phyloP scores from a whole-genome alignment of 2,329 filamentous ascomycete genomes.

The Mycogone perniciosa region DNA sequence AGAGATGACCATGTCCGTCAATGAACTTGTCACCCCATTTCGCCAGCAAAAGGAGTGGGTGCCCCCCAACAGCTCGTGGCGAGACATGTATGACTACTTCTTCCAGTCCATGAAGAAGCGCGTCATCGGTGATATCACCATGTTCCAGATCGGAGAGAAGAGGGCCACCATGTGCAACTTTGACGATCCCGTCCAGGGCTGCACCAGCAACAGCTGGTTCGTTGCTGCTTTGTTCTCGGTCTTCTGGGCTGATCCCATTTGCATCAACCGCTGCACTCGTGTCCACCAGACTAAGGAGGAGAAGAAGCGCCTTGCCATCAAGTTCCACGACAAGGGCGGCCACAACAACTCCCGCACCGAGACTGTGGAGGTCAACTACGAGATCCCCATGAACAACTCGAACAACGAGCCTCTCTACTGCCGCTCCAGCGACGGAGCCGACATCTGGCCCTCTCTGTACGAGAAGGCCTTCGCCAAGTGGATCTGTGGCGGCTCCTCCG shows the following conservation, averaged over 20 bases:
- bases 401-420: constrained; percentile 37
- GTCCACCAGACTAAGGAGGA: constrained; percentile 20
- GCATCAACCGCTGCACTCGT: constrained; percentile 33
- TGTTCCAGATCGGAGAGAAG: constrained; percentile 21
- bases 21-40: constrained; percentile 35
- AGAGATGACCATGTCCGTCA: constrained; percentile 34
- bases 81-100: constrained; percentile 32
- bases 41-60: constrained; percentile 28
- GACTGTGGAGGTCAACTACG: constrained; percentile 37
- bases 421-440: constrained; percentile 33
- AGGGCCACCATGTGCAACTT: constrained; percentile 23
- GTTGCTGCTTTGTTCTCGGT: constrained; percentile 40
- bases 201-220: constrained; percentile 36
- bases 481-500: constrained; percentile 26
- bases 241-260: constrained; percentile 36
- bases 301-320: constrained; percentile 26
- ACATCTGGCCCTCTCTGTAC: constrained; percentile 40
- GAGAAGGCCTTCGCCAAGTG: constrained; percentile 44
- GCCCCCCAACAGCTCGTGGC: constrained; percentile 36
- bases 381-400: constrained; percentile 39
- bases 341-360: constrained; percentile 33
- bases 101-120: constrained; percentile 27
- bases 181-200: constrained; percentile 39
- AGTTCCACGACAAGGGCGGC: constrained; percentile 40
- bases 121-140: constrained; percentile 27